Conservation (phyloP, 176 grass and related monocot species). For the Aegilops sharonensis region DNA sequence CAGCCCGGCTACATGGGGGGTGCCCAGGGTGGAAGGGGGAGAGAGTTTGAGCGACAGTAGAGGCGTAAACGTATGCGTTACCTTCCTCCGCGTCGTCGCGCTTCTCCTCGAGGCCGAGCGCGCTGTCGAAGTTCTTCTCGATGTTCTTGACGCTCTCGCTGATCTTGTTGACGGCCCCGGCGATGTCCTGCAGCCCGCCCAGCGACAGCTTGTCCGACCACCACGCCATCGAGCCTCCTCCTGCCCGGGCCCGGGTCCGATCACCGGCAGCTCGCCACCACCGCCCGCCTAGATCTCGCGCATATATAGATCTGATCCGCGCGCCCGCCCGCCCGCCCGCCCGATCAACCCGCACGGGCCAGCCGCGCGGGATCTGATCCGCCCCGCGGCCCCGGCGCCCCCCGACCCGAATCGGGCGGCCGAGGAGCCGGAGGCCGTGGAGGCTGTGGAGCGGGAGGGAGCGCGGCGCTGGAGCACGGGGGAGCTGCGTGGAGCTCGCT, state of each 20-base stretch:
- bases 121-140: constrained; percentile 97
- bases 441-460: background rate
- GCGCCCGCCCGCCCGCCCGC: background rate
- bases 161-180: constrained; percentile 95
- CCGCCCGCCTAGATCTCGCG: constrained; percentile 41
- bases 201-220: constrained; percentile 87
- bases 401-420: background rate
- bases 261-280: background rate
- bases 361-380: constrained; percentile 31
- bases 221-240: constrained; percentile 66
- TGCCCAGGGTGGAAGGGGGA: background rate
- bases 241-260: constrained; percentile 2
- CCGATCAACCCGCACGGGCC: background rate
- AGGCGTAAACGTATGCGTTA: constrained; percentile 10
- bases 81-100: constrained; percentile 59
- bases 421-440: background rate
- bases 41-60: background rate
- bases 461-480: background rate
- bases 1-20: background rate
- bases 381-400: background rate
- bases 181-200: constrained; percentile 87
- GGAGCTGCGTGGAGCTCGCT: constrained; percentile 31
- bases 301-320: constrained; percentile 49
- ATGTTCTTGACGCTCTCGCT: constrained; percentile 99
- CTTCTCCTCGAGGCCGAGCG: constrained; percentile 93